phyloP scores from a whole-genome alignment of 768 basidiomycete species.

The Terana coerulea region DNA sequence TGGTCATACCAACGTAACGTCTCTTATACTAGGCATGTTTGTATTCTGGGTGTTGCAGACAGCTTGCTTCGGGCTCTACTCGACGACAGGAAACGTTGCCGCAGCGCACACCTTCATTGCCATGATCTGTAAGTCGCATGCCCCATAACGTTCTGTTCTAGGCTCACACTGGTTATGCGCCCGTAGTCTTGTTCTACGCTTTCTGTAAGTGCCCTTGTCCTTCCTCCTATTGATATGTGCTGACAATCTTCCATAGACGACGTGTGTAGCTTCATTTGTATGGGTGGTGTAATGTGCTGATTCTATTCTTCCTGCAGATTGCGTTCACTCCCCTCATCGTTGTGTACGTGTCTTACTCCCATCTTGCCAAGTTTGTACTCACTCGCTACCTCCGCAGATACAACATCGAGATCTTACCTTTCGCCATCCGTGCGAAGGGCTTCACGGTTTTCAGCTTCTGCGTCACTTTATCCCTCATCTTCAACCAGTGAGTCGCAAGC shows the following conservation, averaged over 20 bases:
- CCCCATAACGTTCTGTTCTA: not conserved
- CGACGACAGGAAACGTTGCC: conserved; percentile 21
- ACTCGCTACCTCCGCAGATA: too few species aligned
- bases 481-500: conserved; percentile 38
- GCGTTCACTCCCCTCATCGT: conserved; percentile 41
- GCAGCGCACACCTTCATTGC: conserved; percentile 42
- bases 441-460: conserved; percentile 43
- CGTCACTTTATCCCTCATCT: conserved; percentile 42
- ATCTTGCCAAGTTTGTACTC: not conserved
- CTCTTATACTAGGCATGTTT: conserved; percentile 38
- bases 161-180: not conserved
- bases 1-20: too few species aligned
- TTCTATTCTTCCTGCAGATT: conserved; percentile 22
- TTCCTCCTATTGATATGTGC: too few species aligned
- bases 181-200: conserved; percentile 34
- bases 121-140: conserved; percentile 41
- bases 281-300: too few species aligned
- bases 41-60: conserved; percentile 38
- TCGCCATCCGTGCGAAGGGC: conserved; percentile 46
- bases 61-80: conserved; percentile 31
- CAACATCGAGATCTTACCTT: conserved; percentile 50
- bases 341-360: conserved; percentile 27
- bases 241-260: conserved; percentile 23
- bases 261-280: conserved; percentile 19
- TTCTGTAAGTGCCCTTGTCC: conserved; percentile 27